A percentile compares a stretch with the other conserved stretches of the same genome.
phyloP scores from a whole-genome alignment of 75 land plant genomes.

The Selaginella tamariscina region DNA sequence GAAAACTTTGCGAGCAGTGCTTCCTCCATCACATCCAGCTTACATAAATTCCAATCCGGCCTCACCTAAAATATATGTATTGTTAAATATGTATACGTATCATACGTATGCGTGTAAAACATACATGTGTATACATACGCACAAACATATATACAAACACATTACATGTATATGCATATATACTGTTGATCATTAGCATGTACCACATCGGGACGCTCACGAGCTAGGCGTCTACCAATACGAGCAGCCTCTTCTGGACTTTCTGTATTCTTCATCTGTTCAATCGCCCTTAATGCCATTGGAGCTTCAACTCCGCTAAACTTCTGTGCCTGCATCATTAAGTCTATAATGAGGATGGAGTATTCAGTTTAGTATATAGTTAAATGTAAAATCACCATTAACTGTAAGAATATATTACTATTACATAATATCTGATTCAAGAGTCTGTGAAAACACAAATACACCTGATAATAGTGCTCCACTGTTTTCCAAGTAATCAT shows the following conservation, averaged over 20 bases:
- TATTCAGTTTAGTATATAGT: too few species aligned
- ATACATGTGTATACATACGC: too few species aligned
- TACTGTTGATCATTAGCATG: too few species aligned
- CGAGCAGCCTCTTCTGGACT: constrained; percentile 98
- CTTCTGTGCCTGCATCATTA: constrained; percentile 96
- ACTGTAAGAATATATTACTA: neutral
- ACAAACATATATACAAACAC: neutral
- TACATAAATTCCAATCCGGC: constrained; percentile 64
- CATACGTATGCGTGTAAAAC: too few species aligned
- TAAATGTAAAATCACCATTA: too few species aligned
- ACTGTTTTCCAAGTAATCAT: constrained; percentile 55
- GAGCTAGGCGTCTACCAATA: constrained; percentile 56
- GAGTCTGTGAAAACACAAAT: neutral
- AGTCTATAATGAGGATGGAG: too few species aligned
- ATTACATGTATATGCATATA: too few species aligned
- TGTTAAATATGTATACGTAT: neutral
- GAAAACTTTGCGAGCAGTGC: constrained; percentile 77
- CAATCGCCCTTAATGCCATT: constrained; percentile 35
- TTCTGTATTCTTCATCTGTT: constrained; percentile 44
- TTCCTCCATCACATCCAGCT: constrained; percentile 66
- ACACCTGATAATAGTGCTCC: constrained; percentile 96
- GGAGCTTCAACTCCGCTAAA: constrained; percentile 58
- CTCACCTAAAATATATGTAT: constrained; percentile 40
- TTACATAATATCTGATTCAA: neutral
- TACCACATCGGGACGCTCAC: constrained; percentile 70